phyloP scores from a whole-genome alignment of 495 filamentous ascomycete species.

The Aspergillus hancockii region DNA sequence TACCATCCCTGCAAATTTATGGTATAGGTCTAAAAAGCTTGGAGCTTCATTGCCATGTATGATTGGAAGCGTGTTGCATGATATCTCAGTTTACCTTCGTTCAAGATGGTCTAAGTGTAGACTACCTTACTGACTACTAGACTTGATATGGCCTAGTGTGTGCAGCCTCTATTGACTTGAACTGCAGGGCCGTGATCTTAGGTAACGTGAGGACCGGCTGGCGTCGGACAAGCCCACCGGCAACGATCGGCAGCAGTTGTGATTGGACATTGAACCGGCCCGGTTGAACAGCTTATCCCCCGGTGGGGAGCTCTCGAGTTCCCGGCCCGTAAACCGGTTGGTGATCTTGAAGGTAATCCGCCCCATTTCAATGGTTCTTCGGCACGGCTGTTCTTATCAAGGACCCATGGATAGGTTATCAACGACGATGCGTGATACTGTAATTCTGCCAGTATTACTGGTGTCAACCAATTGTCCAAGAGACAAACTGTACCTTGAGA shows the following conservation, averaged over 20 bases:
- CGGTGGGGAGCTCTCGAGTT: conserved; percentile 18
- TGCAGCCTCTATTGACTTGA: background rate
- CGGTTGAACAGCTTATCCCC: conserved; percentile 19
- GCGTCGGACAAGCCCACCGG: background rate
- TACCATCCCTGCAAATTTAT: background rate
- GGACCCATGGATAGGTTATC: background rate
- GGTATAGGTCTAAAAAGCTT: conserved; percentile 1
- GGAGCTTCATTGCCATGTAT: background rate
- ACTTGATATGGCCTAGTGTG: background rate
- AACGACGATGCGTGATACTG: too few relatives aligned
- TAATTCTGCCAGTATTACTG: background rate
- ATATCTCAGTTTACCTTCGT: background rate
- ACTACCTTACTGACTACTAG: background rate
- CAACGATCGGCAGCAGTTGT: conserved; percentile 9
- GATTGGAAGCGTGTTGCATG: background rate
- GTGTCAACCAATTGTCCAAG: background rate
- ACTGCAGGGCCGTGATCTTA: background rate
- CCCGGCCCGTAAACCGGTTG: conserved; percentile 25
- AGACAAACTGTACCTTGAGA: background rate
- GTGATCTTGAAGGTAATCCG: background rate
- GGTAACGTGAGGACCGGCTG: background rate
- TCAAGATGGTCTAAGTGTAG: background rate
- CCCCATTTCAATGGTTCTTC: conserved; percentile 2
- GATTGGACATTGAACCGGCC: conserved; percentile 14
- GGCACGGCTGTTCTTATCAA: conserved; percentile 2